phyloP scores from a whole-genome alignment of 108 stramenopile genomes.

The Aurantiochytrium sp. region DNA sequence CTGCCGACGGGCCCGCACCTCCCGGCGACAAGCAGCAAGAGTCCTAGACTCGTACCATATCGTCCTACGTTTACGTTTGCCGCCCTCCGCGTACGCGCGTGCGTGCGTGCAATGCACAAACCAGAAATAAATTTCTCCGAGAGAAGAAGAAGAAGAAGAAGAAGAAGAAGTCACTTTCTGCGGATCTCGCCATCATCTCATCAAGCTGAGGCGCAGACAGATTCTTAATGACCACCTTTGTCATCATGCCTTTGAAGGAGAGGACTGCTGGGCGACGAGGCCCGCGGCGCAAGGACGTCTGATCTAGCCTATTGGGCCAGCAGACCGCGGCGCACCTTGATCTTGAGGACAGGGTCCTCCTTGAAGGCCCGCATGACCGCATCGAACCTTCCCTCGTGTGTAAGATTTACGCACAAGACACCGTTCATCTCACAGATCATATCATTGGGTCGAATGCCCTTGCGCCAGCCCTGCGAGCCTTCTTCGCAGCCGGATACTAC shows the following conservation, averaged over 20 bases:
- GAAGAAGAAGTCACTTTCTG: too few relatives aligned
- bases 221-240: too few relatives aligned
- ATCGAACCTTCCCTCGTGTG: neutral
- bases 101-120: neutral
- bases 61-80: neutral
- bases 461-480: neutral
- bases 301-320: neutral
- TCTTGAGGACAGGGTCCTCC: neutral
- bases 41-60: neutral
- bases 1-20: neutral
- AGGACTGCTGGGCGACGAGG: neutral
- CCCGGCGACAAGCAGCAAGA: neutral
- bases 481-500: neutral
- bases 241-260: too few relatives aligned
- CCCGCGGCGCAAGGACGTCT: neutral
- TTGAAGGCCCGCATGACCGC: neutral
- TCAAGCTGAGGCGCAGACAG: too few relatives aligned
- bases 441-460: neutral
- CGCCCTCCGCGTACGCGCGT: neutral
- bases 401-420: neutral
- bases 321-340: neutral
- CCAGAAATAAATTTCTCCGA: neutral
- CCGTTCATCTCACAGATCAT: neutral
- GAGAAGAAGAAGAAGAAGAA: neutral
- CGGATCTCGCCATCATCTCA: too few relatives aligned